Evolutionary conservation across 2,329 filamentous ascomycete genomes (phyloP).

Genomic region (Fusarium concolor): DNA sequence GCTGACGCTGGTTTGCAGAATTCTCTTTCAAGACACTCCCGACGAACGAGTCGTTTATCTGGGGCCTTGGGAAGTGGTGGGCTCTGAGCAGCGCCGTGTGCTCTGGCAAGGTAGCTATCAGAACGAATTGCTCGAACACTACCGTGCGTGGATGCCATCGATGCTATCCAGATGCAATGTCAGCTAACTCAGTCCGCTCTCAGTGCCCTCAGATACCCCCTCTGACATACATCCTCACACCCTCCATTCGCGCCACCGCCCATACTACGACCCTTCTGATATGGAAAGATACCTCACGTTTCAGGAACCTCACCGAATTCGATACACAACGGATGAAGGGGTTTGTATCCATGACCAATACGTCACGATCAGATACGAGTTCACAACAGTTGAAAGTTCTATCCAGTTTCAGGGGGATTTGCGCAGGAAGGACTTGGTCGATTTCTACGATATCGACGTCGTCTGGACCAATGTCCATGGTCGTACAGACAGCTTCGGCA

Average conservation of each 20-base stretch:
- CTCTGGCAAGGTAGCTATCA: conserved; percentile 66
- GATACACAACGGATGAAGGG: conserved; percentile 61
- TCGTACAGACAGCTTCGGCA: conserved; percentile 63
- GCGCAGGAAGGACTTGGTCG: conserved; percentile 60
- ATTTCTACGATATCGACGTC: conserved; percentile 65
- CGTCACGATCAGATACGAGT: conserved; percentile 63
- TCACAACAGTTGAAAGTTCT: conserved; percentile 61
- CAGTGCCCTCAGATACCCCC: conserved; percentile 60
- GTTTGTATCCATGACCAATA: conserved; percentile 61
- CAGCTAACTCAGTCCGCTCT: conserved; percentile 16
- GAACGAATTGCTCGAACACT: conserved; percentile 64
- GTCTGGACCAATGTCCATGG: conserved; percentile 63
- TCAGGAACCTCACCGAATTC: conserved; percentile 60
- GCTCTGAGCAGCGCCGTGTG: conserved; percentile 60
- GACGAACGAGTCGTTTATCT: conserved; percentile 64
- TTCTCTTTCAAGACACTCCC: conserved; percentile 62
- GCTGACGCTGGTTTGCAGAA: conserved; percentile 51
- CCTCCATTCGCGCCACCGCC: conserved; percentile 62
- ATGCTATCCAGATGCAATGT: not conserved
- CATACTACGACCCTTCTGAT: conserved; percentile 62
- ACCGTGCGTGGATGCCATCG: conserved; percentile 52
- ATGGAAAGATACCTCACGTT: conserved; percentile 63
- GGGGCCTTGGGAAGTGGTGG: conserved; percentile 65
- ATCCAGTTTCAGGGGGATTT: conserved; percentile 63
- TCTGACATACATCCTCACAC: conserved; percentile 61